Base-by-base conservation (phyloP, 192 early-diverging fungal species). In the Gamsiella multidivaricata region DNA sequence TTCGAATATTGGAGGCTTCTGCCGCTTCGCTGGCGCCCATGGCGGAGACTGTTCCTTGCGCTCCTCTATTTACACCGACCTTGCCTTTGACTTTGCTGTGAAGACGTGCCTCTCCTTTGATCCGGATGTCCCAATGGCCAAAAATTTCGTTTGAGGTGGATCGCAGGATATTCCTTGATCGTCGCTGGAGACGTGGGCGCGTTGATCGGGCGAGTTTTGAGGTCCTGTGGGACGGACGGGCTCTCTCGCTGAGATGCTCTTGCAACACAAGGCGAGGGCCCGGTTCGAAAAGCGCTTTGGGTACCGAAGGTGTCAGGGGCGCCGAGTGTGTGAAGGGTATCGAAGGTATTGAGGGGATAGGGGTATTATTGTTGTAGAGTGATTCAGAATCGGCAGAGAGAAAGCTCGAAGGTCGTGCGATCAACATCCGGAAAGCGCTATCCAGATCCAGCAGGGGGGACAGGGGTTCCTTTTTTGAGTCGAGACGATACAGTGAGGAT, bases 51-150 rank as follows among this genome's bases (percentile, higher is more conserved):
- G 18, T 58, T 47, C 57, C 22, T 23, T 49, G 36, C 5, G 25
- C 18, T 28, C 22, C 62, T 28, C 47, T 54, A 31, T 43, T 50
- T 31, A 42, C n/a, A 25, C 23, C 41, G 18, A 14, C 31, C 47
- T 42, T 51, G 50, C 63, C 47, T 57, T 61, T 66, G 0, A 17
- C 50, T 61, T 57, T 55, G 23, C 23, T 36, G 8, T 49, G 49
- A n/a, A 59, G 41, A 7, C 57, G 63, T 25, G 39, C 32, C 43
- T 75, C 71, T 42, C 36, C 46, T 41, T 75, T 75, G 29, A 75
- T 23, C 26, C 46, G 43, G 34, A 75, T 61, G 18, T 75, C 64
- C 71, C 71, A 75, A 15, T 61, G 47, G 15, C 71, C 71, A 43
- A 61, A 75, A 29, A 75, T 75, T 1, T 63, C 32, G 11, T 51